Base-by-base conservation (phyloP, 208 protist species). In the Angomonas deanei region DNA sequence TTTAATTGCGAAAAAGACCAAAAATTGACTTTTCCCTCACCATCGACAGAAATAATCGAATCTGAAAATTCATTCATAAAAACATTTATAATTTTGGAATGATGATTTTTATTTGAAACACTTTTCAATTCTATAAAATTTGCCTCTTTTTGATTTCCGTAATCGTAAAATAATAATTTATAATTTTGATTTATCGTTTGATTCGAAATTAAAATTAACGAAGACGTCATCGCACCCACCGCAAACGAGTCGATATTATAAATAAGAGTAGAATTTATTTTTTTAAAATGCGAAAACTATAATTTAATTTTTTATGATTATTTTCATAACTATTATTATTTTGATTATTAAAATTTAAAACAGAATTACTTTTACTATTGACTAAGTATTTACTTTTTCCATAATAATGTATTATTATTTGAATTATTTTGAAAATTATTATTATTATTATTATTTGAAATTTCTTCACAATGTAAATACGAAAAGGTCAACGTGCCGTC, bases 321-420 rank as follows among this genome's bases (percentile, higher is more conserved):
- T 42, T 42, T n/a, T 42, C 15, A 42, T 42, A n/a, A 42, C 15
- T 42, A 42, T 42, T 42, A 42, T 42, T 42, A n/a, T n/a, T n/a
- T n/a, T 42, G 8, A 42, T 42, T 42, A 42, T 42, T 42, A n/a
- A 42, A n/a, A 42, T 8, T 42, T 42, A n/a, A 8, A 42, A n/a
- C 8, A 42, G 8, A 42, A 42, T 15, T 42, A 15, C 36, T 15
- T 42, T 15, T 42, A 8, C 11, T 15, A 42, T 15, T 42, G 8
- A 15, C 15, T 15, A 42, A 15, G 15, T 42, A 42, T 42, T 42
- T 42, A 42, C 36, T 42, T 42, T 42, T 42, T n/a, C 15, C 8
- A 42, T 42, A n/a, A 42, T 42, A n/a, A 42, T 42, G n/a, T 42
- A 42, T 42, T 42, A 42, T 42, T 42, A 42, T 42, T 42, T 42